Conservation (phyloP, 805 yeast species). For the Yamadazyma olivae region DNA sequence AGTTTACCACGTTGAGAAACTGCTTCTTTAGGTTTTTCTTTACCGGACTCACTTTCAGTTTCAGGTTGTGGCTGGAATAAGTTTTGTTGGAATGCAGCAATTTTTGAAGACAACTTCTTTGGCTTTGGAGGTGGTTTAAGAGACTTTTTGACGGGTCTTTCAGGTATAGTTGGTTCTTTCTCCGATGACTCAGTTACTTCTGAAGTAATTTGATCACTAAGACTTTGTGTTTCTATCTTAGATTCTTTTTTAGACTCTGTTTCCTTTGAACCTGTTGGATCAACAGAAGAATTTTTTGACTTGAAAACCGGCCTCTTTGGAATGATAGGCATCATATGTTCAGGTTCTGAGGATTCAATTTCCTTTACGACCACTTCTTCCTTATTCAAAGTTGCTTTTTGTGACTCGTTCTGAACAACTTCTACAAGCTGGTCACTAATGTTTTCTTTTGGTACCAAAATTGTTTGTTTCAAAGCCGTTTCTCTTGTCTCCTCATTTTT, state of each 20-base stretch:
- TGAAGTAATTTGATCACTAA: not conserved
- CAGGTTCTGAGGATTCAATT: not conserved
- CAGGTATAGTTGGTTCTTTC: conserved; percentile 5
- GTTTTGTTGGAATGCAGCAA: conserved; percentile 81
- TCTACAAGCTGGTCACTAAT: no score
- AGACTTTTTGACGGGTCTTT: conserved; percentile 10
- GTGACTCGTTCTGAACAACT: no score
- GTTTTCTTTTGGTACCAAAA: no score
- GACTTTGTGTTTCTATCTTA: not conserved
- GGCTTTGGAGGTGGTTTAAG: conserved; percentile 69
- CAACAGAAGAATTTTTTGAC: conserved; percentile 3
- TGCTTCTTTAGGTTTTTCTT: conserved; percentile 4
- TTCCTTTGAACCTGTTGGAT: conserved; percentile 8
- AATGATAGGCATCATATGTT: conserved; percentile 6
- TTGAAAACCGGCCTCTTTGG: conserved; percentile 11
- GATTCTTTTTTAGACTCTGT: conserved; percentile 4
- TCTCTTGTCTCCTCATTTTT: not conserved
- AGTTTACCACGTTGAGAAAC: conserved; percentile 22
- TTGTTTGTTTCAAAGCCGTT: no score
- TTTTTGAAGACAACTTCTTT: conserved; percentile 72
- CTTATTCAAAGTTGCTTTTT: no score
- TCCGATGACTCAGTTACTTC: not conserved
- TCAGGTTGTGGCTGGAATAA: conserved; percentile 33
- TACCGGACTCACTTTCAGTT: conserved; percentile 3
- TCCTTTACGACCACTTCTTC: not conserved